These are phyloP conservation scores for Aspergillus proliferans DNA, from an alignment of 2,329 filamentous ascomycete genomes.

Conservation along the genomic window DNA sequence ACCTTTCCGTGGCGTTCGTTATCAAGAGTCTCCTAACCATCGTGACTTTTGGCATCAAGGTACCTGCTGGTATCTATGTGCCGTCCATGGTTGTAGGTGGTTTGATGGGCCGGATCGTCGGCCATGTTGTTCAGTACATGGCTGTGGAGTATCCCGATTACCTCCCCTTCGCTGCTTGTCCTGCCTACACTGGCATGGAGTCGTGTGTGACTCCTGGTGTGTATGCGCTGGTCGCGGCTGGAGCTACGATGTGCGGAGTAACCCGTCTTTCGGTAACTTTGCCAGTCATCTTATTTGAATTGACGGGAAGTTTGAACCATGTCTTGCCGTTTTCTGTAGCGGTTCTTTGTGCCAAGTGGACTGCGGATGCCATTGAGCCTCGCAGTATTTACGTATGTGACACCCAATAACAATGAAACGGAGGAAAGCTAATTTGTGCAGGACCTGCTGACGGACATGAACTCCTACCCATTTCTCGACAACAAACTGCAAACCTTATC, in stretches of 20 bases:
- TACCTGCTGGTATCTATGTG: slow-evolving; percentile 94
- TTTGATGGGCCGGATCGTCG: slow-evolving; percentile 79
- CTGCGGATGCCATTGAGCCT: slow-evolving; percentile 88
- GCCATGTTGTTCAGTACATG: slow-evolving; percentile 75
- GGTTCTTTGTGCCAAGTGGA: slow-evolving; percentile 96
- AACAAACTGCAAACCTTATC: slow-evolving; percentile 91
- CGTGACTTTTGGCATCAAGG: slow-evolving; percentile 92
- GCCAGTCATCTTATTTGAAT: slow-evolving; percentile 89
- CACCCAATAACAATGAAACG: not conserved
- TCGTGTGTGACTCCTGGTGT: slow-evolving; percentile 94
- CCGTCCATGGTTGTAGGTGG: slow-evolving; percentile 98
- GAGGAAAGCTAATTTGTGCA: slow-evolving; percentile 29
- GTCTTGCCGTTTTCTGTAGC: slow-evolving; percentile 90
- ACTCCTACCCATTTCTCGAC: slow-evolving; percentile 94
- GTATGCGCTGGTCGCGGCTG: slow-evolving; percentile 88
- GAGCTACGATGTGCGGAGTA: slow-evolving; percentile 96
- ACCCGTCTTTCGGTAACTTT: slow-evolving; percentile 89
- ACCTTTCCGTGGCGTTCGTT: slow-evolving; percentile 70
- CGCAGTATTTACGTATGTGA: slow-evolving; percentile 76
- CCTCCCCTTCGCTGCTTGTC: slow-evolving; percentile 68
- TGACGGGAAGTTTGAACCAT: slow-evolving; percentile 91
- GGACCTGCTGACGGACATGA: slow-evolving; percentile 93
- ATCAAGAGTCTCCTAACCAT: slow-evolving; percentile 85
- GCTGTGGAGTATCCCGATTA: slow-evolving; percentile 68
- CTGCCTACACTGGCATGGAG: slow-evolving; percentile 59